Evolutionary conservation across 140 eudicot genomes (phyloP).

Genomic region (Senecio squalidus): DNA sequence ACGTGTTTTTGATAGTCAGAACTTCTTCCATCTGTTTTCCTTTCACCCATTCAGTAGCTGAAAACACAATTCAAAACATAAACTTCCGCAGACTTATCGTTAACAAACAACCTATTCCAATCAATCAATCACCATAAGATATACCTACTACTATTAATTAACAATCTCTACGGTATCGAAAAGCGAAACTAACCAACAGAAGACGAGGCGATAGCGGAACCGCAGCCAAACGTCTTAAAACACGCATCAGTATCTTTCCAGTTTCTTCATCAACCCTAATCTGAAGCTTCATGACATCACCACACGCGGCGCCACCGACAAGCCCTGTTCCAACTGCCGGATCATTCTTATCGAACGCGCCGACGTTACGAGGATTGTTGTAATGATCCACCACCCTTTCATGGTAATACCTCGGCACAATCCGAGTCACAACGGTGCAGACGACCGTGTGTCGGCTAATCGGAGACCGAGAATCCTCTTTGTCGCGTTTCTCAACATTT

Average conservation of each 20-base stretch:
- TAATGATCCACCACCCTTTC: slow-evolving; percentile 98
- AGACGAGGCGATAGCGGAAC: slow-evolving; percentile 95
- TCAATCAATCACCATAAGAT: not conserved
- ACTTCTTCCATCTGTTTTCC: slow-evolving; percentile 93
- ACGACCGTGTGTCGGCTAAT: slow-evolving; percentile 12
- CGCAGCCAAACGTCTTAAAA: slow-evolving; percentile 91
- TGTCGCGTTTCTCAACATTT: slow-evolving; percentile 50
- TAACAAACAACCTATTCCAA: not conserved
- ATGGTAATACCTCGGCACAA: slow-evolving; percentile 45
- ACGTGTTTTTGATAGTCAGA: slow-evolving; percentile 82
- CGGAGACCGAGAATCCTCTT: slow-evolving; percentile 33
- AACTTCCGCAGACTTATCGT: not conserved
- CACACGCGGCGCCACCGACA: slow-evolving; percentile 97
- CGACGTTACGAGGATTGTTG: slow-evolving; percentile 90
- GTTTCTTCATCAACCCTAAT: slow-evolving; percentile 70
- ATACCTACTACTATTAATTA: not conserved
- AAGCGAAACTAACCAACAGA: slow-evolving; percentile 60
- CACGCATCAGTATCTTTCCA: slow-evolving; percentile 80
- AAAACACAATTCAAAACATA: too few species aligned
- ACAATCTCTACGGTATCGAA: too few species aligned
- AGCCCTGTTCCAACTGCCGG: slow-evolving; percentile 89
- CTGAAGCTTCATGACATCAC: slow-evolving; percentile 97
- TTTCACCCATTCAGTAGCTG: slow-evolving; percentile 99
- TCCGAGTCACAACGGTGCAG: slow-evolving; percentile 26
- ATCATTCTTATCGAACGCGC: slow-evolving; percentile 86